These are phyloP conservation scores for Dacryopinax spathularia DNA, from an alignment of 768 basidiomycete genomes.

Conservation along the genomic window DNA sequence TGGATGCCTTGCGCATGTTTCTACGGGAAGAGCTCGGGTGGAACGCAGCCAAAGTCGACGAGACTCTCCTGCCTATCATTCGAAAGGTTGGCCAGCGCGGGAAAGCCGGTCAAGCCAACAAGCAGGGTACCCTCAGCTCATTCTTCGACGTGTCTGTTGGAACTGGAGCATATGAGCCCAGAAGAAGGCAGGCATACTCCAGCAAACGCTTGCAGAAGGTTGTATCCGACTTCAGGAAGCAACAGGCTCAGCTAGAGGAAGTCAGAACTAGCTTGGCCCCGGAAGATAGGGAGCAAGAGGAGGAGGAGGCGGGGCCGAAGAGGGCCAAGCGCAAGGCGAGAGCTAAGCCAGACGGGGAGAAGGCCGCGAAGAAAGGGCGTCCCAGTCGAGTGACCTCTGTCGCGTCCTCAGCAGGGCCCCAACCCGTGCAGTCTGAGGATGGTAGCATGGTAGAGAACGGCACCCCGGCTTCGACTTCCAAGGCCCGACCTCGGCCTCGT, in stretches of 20 bases:
- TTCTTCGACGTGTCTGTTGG: conserved; percentile 62
- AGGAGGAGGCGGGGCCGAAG: neutral
- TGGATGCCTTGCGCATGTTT: conserved; percentile 74
- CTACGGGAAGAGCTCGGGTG: conserved; percentile 68
- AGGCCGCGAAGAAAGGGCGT: neutral
- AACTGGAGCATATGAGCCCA: conserved; percentile 56
- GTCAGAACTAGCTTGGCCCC: neutral
- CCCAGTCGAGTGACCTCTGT: neutral
- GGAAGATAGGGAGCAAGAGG: neutral
- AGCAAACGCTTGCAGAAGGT: conserved; percentile 81
- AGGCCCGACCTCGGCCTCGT: neutral
- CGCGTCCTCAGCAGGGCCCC: neutral
- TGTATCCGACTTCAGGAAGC: conserved; percentile 16
- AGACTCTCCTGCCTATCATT: conserved; percentile 80
- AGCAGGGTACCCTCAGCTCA: conserved; percentile 58
- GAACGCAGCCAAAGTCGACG: conserved; percentile 71
- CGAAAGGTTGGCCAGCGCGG: conserved; percentile 72
- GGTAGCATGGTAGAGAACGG: neutral
- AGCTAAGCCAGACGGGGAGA: neutral
- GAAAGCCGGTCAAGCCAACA: conserved; percentile 55
- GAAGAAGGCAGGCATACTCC: conserved; percentile 65
- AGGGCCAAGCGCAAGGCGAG: neutral
- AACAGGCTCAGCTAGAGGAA: neutral
- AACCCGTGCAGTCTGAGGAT: neutral
- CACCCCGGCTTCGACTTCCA: neutral